Conservation (phyloP, 306 rosid species). For the Quercus glauca region DNA sequence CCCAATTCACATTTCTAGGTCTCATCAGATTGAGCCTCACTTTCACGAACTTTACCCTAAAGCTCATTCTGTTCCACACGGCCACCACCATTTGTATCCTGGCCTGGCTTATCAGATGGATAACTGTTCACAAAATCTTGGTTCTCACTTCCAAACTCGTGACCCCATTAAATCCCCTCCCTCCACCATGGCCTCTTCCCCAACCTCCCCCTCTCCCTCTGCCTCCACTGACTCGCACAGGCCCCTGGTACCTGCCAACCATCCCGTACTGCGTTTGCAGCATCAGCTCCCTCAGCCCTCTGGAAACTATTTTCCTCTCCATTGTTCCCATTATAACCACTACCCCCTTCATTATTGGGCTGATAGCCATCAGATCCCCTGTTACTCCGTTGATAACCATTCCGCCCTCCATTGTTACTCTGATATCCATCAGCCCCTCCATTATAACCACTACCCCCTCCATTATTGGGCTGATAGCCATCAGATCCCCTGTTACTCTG, state of each 20-base stretch:
- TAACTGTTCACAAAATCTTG: background rate
- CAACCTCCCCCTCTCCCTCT: background rate
- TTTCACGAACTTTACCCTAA: background rate
- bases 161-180: background rate
- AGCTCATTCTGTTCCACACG: background rate
- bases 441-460: too few species aligned
- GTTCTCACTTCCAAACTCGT: background rate
- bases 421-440: too few species aligned
- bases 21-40: background rate
- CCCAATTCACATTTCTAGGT: background rate
- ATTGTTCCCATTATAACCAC: too few species aligned
- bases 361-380: too few species aligned
- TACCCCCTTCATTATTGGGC: too few species aligned
- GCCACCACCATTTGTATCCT: background rate
- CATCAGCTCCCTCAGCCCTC: background rate
- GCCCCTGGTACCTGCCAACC: background rate
- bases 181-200: conserved; percentile 1
- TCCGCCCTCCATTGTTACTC: too few species aligned
- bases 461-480: too few species aligned
- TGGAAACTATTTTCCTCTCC: too few species aligned
- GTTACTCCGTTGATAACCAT: too few species aligned
- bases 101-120: background rate
- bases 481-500: too few species aligned
- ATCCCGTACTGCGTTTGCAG: background rate
- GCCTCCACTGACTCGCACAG: background rate